Base-by-base conservation (phyloP, 2,329 filamentous ascomycete species). In the Aulographum hederae region DNA sequence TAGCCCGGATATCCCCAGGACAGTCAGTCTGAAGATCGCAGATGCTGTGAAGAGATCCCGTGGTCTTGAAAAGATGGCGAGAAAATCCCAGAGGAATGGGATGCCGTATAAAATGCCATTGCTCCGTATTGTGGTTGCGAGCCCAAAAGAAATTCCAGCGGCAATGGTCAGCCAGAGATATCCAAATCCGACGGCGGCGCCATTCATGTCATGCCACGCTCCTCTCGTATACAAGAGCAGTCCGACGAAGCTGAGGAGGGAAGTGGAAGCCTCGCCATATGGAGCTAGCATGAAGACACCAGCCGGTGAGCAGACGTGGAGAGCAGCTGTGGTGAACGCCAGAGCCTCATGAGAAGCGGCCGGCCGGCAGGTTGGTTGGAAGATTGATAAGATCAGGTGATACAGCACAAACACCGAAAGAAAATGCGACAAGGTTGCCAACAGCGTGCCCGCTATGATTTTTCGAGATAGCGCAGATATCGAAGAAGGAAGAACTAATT, bases 261-360 rank as follows among this genome's bases (percentile, higher is more conserved):
- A 73, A 51, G 84, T 94, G 0, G 75, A 52, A 39, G 78, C 72
- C 56, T 98, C 89, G 6, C 72, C 67, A 51, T 89, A 92, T 0
- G 86, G 82, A 0, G 85, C 77, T 0, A 78, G 85, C 13, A 98
- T 67, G 48, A 98, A 95, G 2, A 94, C 55, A 1, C 86, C 86
- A 0, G 79, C 89, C 0, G 89, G 86, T 0, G 80, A 89, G 30
- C 95, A 47, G 34, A 92, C 66, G 50, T 95, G 82, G 30, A 95
- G 58, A 12, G 67, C 57, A 3, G 81, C 71, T 6, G 81, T 65
- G 15, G 78, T 48, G 38, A 86, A 73, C 2, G 80, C 67, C 26
- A 77, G 51, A 4, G 32, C 32, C 4, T 38, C 37, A 12, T 38
- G 44, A 37, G 60, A 46, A 6, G 29, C 18, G 13, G 25, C 13